Conservation (phyloP, 2,329 filamentous ascomycete genomes). For the Alternaria incomplexa region DNA sequence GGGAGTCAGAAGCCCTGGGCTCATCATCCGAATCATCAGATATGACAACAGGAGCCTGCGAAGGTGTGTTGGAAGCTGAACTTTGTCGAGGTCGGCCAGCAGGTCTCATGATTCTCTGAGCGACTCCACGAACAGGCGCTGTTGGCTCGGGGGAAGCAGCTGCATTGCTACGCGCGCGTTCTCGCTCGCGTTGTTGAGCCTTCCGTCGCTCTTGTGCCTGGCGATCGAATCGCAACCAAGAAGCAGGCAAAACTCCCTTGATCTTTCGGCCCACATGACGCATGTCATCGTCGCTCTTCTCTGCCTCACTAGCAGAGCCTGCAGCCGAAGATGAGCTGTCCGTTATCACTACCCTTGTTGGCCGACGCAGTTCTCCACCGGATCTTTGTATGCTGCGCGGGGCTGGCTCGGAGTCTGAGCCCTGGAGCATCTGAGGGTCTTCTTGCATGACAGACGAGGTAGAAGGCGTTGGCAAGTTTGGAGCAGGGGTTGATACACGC, state of each 20-base stretch:
- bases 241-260: constrained; percentile 57
- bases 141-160: constrained; percentile 26
- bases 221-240: constrained; percentile 57
- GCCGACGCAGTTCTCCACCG: constrained; percentile 15
- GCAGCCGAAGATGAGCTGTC: constrained; percentile 27
- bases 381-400: constrained; percentile 20
- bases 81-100: not conserved
- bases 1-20: constrained; percentile 3
- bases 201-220: constrained; percentile 40
- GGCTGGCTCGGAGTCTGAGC: constrained; percentile 31
- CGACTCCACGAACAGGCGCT: constrained; percentile 44
- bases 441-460: constrained; percentile 38
- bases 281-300: constrained; percentile 41
- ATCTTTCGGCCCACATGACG: constrained; percentile 50
- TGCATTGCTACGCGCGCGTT: constrained; percentile 13
- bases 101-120: constrained; percentile 32
- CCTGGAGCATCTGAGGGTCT: constrained; percentile 12
- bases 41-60: constrained; percentile 34
- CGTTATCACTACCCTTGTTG: constrained; percentile 22
- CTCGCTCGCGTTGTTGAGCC: constrained; percentile 21
- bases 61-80: not conserved
- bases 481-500: constrained; percentile 8
- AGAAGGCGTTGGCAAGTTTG: constrained; percentile 40
- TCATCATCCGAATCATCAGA: constrained; percentile 47
- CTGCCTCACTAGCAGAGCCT: constrained; percentile 34